Evolutionary conservation across 1,139 yeast genomes (phyloP).

Genomic region (Candida freyschussii): DNA sequence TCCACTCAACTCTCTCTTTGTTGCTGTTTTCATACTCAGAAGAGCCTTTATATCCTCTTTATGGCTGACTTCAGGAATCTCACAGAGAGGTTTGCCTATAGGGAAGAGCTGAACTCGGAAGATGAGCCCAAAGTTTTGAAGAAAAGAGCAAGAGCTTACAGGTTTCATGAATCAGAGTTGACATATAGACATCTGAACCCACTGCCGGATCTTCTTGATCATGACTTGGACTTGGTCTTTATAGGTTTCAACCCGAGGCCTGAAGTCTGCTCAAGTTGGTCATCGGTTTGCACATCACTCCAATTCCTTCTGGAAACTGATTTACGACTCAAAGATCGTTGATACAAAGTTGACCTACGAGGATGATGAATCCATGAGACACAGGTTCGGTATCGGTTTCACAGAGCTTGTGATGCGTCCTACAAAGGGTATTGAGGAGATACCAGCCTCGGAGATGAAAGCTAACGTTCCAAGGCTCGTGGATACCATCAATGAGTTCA

Average conservation of each 20-base stretch:
- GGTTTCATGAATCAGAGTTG: no score
- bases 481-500: slow-evolving; percentile 35
- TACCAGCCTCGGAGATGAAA: slow-evolving; percentile 47
- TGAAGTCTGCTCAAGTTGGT: slow-evolving; percentile 55
- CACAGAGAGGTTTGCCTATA: no score
- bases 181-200: no score
- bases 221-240: slow-evolving; percentile 41
- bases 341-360: slow-evolving; percentile 28
- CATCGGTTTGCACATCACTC: slow-evolving; percentile 75
- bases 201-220: slow-evolving; percentile 19
- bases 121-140: no score
- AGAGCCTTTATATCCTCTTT: no score
- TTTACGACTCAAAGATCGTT: slow-evolving; percentile 50
- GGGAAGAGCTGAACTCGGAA: no score
- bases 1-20: no score
- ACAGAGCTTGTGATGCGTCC: slow-evolving; percentile 68
- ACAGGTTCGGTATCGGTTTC: slow-evolving; percentile 54
- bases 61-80: no score
- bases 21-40: no score
- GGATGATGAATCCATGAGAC: slow-evolving; percentile 41
- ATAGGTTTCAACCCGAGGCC: slow-evolving; percentile 76
- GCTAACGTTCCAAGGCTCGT: slow-evolving; percentile 52
- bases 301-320: slow-evolving; percentile 64
- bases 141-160: no score
- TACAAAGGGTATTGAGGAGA: slow-evolving; percentile 55